Evolutionary conservation across 768 basidiomycete genomes (phyloP).

Genomic region (Termitomyces sp.): DNA sequence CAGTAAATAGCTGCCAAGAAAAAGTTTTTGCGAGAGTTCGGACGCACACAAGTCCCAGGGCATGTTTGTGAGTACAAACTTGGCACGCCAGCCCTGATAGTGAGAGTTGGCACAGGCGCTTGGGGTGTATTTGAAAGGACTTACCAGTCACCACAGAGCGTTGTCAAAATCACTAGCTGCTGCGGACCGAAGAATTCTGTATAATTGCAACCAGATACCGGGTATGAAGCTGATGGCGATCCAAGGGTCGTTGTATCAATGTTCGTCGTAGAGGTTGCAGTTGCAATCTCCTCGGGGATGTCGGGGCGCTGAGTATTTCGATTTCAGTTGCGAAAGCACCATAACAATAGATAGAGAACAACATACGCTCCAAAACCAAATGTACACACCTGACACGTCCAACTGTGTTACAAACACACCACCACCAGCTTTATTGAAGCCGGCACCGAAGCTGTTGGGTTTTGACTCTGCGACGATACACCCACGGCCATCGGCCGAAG

Average conservation of each 20-base stretch:
- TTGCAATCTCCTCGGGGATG: conserved; percentile 33
- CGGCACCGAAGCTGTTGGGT: conserved; percentile 41
- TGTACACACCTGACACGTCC: conserved; percentile 40
- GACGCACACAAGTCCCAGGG: conserved; percentile 36
- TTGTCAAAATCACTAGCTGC: conserved; percentile 64
- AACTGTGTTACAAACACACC: conserved; percentile 65
- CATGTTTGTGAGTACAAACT: conserved; percentile 40
- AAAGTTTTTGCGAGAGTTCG: not conserved
- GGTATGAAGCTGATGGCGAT: conserved; percentile 62
- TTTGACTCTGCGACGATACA: conserved; percentile 43
- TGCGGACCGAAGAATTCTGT: conserved; percentile 58
- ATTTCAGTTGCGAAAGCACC: not conserved
- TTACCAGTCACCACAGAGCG: conserved; percentile 52
- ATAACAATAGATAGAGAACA: not conserved
- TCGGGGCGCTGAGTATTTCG: conserved; percentile 32
- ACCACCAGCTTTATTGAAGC: conserved; percentile 48
- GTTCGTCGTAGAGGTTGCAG: conserved; percentile 29
- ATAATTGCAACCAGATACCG: conserved; percentile 49
- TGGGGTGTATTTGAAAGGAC: not conserved
- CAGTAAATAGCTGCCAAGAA: not conserved
- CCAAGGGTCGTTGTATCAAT: conserved; percentile 48
- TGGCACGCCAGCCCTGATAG: conserved; percentile 39
- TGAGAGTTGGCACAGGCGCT: not conserved
- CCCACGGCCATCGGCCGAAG: conserved; percentile 21
- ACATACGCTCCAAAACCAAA: conserved; percentile 26